A percentile compares a stretch with the other conserved stretches of the same genome.
Conservation (phyloP, 2,329 filamentous ascomycete genomes). For the Corinectria fuckeliana region DNA sequence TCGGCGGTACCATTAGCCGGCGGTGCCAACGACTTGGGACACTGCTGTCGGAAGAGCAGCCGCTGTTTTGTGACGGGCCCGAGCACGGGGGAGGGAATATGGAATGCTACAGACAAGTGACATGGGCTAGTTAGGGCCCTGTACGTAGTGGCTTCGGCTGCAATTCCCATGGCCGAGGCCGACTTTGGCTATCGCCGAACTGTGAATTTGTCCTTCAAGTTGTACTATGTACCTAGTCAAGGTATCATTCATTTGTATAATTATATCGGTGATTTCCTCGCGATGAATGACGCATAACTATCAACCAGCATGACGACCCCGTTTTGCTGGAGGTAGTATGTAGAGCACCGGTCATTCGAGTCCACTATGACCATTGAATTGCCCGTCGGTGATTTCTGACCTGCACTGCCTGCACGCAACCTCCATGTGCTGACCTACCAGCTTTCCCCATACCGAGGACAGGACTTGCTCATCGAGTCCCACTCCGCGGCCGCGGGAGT, state of each 20-base stretch:
- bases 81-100: no score
- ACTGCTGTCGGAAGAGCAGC: not conserved
- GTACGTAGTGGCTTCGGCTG: not conserved
- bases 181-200: not conserved
- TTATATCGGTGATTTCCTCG: not conserved
- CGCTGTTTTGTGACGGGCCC: not conserved
- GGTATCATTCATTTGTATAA: not conserved
- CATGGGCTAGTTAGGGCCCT: not conserved
- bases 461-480: conserved; percentile 3
- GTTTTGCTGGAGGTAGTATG: not conserved
- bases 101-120: not conserved
- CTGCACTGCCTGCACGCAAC: not conserved
- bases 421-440: not conserved
- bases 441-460: not conserved
- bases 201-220: not conserved
- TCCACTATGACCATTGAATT: not conserved
- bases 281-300: not conserved
- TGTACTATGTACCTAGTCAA: not conserved
- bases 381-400: conserved; percentile 10
- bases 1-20: not conserved
- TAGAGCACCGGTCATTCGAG: not conserved
- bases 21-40: not conserved
- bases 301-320: not conserved
- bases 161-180: not conserved
- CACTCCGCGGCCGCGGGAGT: conserved; percentile 8